A percentile compares a stretch with the other conserved stretches of the same genome.
Evolutionary conservation across 1,284 basidiomycete species (phyloP).

Genomic region (Cryptococcus sp.): DNA sequence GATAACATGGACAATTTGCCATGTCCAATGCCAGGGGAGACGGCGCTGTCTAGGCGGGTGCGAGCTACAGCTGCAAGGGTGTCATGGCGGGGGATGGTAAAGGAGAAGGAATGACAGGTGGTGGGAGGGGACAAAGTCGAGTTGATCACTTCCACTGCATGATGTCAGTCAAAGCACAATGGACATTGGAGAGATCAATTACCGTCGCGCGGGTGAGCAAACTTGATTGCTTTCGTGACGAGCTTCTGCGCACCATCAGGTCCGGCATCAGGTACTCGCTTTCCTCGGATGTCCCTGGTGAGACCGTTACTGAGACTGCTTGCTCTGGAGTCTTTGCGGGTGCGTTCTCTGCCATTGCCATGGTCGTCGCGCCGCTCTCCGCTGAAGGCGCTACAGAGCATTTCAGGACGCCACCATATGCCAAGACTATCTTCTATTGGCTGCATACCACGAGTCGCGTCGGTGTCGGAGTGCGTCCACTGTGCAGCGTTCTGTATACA

Average conservation of each 20-base stretch:
- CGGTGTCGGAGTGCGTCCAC: constrained; percentile 92
- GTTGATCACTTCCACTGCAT: constrained; percentile 90
- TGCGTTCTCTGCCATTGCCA: constrained; percentile 18
- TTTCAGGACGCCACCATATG: constrained; percentile 92
- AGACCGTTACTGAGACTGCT: constrained; percentile 44
- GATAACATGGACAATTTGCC: constrained; percentile 54
- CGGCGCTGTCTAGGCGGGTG: constrained; percentile 19
- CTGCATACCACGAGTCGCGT: constrained; percentile 77
- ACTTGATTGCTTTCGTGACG: constrained; percentile 86
- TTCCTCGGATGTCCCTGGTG: constrained; percentile 54
- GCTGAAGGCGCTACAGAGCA: constrained; percentile 82
- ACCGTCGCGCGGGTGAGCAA: constrained; percentile 52
- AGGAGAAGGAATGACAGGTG: constrained; percentile 90
- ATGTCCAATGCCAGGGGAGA: constrained; percentile 7
- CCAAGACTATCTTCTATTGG: constrained; percentile 85
- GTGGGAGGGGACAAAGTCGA: constrained; percentile 86
- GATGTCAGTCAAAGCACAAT: constrained; percentile 52
- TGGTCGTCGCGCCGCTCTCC: constrained; percentile 57
- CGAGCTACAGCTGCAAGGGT: constrained; percentile 35
- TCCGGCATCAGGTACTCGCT: constrained; percentile 51
- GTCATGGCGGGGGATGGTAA: constrained; percentile 54
- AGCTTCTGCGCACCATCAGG: constrained; percentile 61
- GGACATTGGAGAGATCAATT: background rate
- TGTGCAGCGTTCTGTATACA: constrained; percentile 29
- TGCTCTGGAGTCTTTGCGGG: constrained; percentile 50